Conservation (phyloP, 768 basidiomycete species). For the Lactifluus subvellereus region DNA sequence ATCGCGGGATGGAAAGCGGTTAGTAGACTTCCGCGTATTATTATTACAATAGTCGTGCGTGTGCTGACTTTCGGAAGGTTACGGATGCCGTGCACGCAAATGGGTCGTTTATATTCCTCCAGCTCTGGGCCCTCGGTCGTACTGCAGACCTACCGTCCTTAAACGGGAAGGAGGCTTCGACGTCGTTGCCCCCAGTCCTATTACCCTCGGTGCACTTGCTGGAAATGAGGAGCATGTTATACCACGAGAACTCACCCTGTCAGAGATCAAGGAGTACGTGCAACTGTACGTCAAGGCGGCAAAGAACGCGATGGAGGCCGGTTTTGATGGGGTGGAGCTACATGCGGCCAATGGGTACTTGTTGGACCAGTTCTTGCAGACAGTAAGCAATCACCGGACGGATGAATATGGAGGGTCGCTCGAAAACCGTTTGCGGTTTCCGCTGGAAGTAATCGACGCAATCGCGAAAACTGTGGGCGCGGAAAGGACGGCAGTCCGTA, state of each 20-base stretch:
- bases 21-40: not conserved
- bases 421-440: constrained; percentile 40
- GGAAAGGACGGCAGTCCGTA: constrained; percentile 35
- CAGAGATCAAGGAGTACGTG: constrained; percentile 26
- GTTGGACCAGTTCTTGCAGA: constrained; percentile 36
- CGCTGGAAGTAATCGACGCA: constrained; percentile 35
- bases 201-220: constrained; percentile 30
- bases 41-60: not conserved
- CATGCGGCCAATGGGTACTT: constrained; percentile 29
- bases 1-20: constrained; percentile 46
- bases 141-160: constrained; percentile 35
- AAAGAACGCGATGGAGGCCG: constrained; percentile 32
- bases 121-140: constrained; percentile 55
- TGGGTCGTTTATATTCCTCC: constrained; percentile 46
- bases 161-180: constrained; percentile 32
- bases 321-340: constrained; percentile 41
- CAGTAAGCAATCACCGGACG: constrained; percentile 34
- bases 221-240: not conserved
- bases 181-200: constrained; percentile 26
- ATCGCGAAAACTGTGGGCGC: constrained; percentile 35
- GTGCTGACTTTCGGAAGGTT: constrained; percentile 35
- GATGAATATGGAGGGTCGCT: constrained; percentile 43
- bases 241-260: constrained; percentile 27
- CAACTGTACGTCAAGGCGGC: constrained; percentile 31
- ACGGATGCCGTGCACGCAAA: constrained; percentile 52